Conservation (phyloP, 2,329 filamentous ascomycete genomes). For the Cladosporium sphaerospermum region DNA sequence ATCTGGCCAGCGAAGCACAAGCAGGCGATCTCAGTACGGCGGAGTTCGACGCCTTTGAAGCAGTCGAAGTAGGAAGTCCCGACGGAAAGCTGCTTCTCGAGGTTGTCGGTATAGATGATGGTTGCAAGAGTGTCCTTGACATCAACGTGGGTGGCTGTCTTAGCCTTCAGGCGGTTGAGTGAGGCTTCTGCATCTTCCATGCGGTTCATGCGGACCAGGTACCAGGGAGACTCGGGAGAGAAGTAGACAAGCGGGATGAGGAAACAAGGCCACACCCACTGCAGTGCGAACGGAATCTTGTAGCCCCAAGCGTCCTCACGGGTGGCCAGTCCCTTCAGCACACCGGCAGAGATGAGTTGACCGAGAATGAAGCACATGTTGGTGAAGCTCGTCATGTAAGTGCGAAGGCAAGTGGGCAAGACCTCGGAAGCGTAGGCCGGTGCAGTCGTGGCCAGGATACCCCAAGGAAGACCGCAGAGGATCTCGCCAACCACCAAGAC, state of each 20-base stretch:
- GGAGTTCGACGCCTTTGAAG: conserved; percentile 39
- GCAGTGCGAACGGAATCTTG: conserved; percentile 37
- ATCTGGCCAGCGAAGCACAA: conserved; percentile 33
- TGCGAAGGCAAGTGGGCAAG: conserved; percentile 25
- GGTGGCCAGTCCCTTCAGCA: conserved; percentile 24
- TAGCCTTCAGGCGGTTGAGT: conserved; percentile 24
- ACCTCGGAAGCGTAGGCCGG: conserved; percentile 36
- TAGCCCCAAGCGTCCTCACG: conserved; percentile 15
- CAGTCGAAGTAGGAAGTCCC: conserved; percentile 33
- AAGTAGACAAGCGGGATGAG: conserved; percentile 26
- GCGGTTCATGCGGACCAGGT: conserved; percentile 23
- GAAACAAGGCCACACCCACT: conserved; percentile 44
- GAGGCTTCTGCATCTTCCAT: conserved; percentile 22
- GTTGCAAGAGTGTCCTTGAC: conserved; percentile 30
- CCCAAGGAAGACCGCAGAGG: conserved; percentile 27
- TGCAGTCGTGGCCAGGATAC: conserved; percentile 27
- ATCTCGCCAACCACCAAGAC: conserved; percentile 24
- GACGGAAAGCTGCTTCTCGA: conserved; percentile 26
- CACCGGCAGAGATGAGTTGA: conserved; percentile 33
- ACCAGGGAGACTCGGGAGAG: conserved; percentile 28
- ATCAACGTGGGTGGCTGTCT: conserved; percentile 13
- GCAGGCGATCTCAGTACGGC: conserved; percentile 38
- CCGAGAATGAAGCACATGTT: conserved; percentile 39
- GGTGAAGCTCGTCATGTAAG: conserved; percentile 24
- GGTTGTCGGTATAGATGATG: conserved; percentile 33